These are phyloP conservation scores for Dalbergia cochinchinensis DNA, from an alignment of 306 rosid genomes.

Conservation along the genomic window DNA sequence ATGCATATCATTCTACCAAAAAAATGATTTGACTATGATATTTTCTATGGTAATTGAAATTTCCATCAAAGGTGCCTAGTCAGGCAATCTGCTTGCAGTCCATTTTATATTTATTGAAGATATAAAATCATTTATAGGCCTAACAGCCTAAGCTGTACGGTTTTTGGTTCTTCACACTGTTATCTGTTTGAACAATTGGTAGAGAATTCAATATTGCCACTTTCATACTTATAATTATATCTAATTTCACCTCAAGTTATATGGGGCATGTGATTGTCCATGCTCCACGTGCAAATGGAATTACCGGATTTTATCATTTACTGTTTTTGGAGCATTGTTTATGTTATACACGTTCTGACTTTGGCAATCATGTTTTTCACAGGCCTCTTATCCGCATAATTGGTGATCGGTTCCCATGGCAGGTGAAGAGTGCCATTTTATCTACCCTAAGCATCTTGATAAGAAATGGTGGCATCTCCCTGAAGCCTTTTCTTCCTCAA, in stretches of 20 bases:
- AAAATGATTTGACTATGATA: conserved; percentile 16
- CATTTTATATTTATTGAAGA: conserved; percentile 9
- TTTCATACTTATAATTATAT: background rate
- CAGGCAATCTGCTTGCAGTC: conserved; percentile 22
- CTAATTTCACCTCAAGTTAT: conserved; percentile 15
- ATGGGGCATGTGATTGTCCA: conserved; percentile 22
- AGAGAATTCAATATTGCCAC: background rate
- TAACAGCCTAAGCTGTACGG: background rate
- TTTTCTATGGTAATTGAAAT: background rate
- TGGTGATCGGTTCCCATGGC: conserved; percentile 99
- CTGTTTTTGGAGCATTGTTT: background rate
- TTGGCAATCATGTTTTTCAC: conserved; percentile 37
- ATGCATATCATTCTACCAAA: background rate
- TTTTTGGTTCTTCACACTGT: conserved; percentile 1
- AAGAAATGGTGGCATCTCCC: conserved; percentile 83
- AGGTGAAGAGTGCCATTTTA: conserved; percentile 96
- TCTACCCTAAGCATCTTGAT: conserved; percentile 86
- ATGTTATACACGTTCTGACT: conserved; percentile 52
- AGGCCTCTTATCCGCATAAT: conserved; percentile 98
- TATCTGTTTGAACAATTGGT: conserved; percentile 23
- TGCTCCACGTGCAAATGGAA: conserved; percentile 1
- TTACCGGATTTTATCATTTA: conserved; percentile 11
- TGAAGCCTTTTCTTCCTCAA: conserved; percentile 99
- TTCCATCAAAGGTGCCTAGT: background rate
- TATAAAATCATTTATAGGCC: conserved; percentile 10